These are phyloP conservation scores for Botrytis aclada DNA, from an alignment of 2,329 filamentous ascomycete species.

Conservation along the genomic window DNA sequence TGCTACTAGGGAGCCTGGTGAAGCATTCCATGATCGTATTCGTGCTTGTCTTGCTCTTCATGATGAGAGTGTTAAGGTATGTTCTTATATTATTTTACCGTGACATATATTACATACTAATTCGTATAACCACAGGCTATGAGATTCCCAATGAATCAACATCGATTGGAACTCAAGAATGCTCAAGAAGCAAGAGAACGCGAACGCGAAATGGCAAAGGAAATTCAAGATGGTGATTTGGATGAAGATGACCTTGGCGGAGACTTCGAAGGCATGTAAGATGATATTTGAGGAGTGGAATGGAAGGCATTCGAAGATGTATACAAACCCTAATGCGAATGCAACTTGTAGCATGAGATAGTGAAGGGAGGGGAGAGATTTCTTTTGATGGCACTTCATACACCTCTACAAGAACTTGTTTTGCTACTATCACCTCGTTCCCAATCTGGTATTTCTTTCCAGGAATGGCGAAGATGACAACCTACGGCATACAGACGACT, in stretches of 20 bases:
- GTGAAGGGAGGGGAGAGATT: neutral
- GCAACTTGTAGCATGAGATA: conserved; percentile 1
- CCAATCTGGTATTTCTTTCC: conserved; percentile 1
- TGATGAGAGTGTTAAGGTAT: conserved; percentile 96
- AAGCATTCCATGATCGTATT: conserved; percentile 97
- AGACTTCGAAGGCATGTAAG: conserved; percentile 93
- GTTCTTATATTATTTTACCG: conserved; percentile 27
- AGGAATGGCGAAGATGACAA: neutral
- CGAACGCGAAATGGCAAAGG: conserved; percentile 95
- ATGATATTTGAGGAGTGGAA: conserved; percentile 18
- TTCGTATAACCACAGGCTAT: conserved; percentile 64
- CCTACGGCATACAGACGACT: neutral
- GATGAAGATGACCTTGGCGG: conserved; percentile 95
- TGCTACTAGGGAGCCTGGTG: conserved; percentile 88
- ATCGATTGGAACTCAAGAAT: conserved; percentile 94
- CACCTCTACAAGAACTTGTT: conserved; percentile 26
- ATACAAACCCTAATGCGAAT: conserved; percentile 12
- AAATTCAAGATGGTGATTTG: conserved; percentile 96
- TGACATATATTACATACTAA: conserved; percentile 5
- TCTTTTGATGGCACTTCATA: conserved; percentile 35
- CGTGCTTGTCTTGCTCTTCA: conserved; percentile 86
- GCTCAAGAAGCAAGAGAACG: conserved; percentile 96
- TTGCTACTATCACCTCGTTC: conserved; percentile 27
- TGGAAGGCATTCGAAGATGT: conserved; percentile 8
- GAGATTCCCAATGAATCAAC: conserved; percentile 99